Conservation (phyloP, 2,329 filamentous ascomycete species). For the Fusarium sp. region DNA sequence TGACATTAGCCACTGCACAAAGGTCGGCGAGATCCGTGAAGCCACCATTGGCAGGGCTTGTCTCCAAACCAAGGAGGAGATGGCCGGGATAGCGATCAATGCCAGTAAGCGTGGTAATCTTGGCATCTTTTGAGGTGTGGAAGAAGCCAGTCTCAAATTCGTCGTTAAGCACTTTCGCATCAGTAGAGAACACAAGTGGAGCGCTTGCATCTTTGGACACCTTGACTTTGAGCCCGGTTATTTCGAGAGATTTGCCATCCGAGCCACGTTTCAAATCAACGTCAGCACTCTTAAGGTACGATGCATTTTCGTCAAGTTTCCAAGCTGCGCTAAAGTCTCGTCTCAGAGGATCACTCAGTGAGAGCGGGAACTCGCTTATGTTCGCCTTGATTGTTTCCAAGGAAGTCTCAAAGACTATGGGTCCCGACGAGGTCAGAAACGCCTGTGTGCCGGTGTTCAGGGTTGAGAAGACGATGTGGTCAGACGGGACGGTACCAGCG, state of each 20-base stretch:
- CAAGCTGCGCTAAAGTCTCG: background rate
- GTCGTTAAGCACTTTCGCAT: rapidly evolving
- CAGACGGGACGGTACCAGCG: background rate
- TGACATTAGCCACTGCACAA: background rate
- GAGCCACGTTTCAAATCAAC: background rate
- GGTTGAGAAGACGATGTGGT: background rate
- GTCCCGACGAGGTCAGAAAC: background rate
- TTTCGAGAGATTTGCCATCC: background rate
- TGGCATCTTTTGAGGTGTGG: rapidly evolving
- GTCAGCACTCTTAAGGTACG: background rate
- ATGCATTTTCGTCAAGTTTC: background rate
- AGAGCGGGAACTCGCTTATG: rapidly evolving
- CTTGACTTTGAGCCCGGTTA: rapidly evolving
- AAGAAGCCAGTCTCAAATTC: background rate
- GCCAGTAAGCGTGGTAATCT: rapidly evolving
- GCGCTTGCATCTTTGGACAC: background rate
- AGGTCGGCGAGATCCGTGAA: background rate
- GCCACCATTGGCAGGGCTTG: rapidly evolving
- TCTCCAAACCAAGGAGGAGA: rapidly evolving
- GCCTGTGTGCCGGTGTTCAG: background rate
- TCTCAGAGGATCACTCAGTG: background rate
- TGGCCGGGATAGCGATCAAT: background rate
- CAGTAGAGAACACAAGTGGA: background rate
- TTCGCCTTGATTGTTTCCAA: background rate
- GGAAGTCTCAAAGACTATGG: background rate